A percentile compares a stretch with the other conserved stretches of the same genome.
These are phyloP conservation scores for Aspergillus glaucus DNA, from an alignment of 2,329 filamentous ascomycete genomes.

Conservation along the genomic window DNA sequence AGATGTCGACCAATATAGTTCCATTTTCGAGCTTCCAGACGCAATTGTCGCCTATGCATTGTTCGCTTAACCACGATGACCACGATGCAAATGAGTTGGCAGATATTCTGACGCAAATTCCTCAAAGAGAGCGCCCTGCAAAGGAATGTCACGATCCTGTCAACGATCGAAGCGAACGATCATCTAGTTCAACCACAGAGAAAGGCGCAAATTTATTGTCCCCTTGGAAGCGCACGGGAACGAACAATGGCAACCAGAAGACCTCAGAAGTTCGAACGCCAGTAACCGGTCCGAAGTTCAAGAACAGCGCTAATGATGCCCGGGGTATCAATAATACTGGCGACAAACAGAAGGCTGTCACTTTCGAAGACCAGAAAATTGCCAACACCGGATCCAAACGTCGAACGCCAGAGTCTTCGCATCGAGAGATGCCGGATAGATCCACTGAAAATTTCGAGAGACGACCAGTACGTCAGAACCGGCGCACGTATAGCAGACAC, in stretches of 20 bases:
- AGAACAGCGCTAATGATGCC: neutral
- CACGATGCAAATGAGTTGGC: slow-evolving; percentile 23
- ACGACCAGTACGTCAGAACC: slow-evolving; percentile 4
- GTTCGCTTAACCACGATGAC: slow-evolving; percentile 7
- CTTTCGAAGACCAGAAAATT: slow-evolving; percentile 12
- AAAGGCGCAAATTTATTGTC: neutral
- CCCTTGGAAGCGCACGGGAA: neutral
- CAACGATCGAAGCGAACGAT: neutral
- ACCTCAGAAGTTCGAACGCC: neutral
- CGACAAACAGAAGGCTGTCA: slow-evolving; percentile 19
- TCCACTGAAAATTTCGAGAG: neutral
- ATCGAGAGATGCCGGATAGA: neutral
- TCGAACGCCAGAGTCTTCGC: slow-evolving; percentile 2
- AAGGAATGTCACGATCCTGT: neutral
- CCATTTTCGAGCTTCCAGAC: slow-evolving; percentile 27
- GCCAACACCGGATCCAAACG: neutral
- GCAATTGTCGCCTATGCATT: slow-evolving; percentile 11
- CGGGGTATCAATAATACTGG: neutral
- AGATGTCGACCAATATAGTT: slow-evolving; percentile 16
- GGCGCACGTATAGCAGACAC: slow-evolving; percentile 16
- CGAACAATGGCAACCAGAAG: neutral
- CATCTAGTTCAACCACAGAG: neutral
- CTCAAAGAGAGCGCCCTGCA: slow-evolving; percentile 6
- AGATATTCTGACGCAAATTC: slow-evolving; percentile 21
- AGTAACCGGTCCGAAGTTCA: neutral